Evolutionary conservation across 306 rosid genomes (phyloP), one percentile per base, ranked within the genome.

Genomic region (Astragalus membranaceus): DNA sequence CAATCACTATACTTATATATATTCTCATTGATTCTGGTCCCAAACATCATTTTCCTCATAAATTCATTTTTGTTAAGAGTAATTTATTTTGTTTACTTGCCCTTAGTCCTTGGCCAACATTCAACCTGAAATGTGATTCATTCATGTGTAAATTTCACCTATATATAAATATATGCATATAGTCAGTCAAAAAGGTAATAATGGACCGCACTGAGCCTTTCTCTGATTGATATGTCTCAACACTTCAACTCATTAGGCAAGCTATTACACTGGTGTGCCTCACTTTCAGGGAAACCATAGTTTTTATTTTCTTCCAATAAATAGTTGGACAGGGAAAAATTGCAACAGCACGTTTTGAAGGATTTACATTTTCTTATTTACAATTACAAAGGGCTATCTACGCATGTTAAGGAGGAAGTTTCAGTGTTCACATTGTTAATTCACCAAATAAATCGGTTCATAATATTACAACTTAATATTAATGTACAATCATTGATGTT

Each of bases 251-350:
- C 50, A 51, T 61, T 74, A 76, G 69, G 14, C 73, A 57, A 30
- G 17, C 33, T 13, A 73, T 41, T 61, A 15, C 59, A 62, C 17
- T 67, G 41, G 62, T 30, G 33, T 73, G 84, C 50, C 83, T 77
- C 77, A 69, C 71, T 14, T 54, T 13, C 7, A 16, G 64, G 43
- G 44, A 37, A 73, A 77, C 30, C 61, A 23, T 62, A 11, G 4
- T 42, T 37, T 4, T 32, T 20, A 55, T 62, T 79, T 66, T 15
- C 57, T 37, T 39, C 13, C 44, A 59, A 65, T 36, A 67, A 42
- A 44, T 52, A 33, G 64, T 41, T 60, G 17, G 54, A 62, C 29
- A 47, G 37, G 52, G 75, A 11, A 67, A 67, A 60, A 32, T 39
- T 69, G 12, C 59, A 17, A 13, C 17, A 6, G 10, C 35, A 61